Evolutionary conservation across 768 basidiomycete species (phyloP).

Genomic region (Suillus placidus): DNA sequence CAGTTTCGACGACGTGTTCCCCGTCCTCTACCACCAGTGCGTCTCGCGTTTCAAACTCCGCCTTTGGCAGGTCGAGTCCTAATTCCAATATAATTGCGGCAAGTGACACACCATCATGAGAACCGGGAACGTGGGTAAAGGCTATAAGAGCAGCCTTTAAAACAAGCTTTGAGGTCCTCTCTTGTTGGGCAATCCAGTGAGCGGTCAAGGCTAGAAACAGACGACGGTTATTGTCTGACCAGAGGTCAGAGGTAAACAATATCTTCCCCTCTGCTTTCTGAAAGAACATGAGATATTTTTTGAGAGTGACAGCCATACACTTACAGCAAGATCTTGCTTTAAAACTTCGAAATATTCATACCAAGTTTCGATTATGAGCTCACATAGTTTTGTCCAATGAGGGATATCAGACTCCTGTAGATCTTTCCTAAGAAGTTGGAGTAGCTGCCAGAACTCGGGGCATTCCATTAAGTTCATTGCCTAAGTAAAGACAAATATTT

Average conservation of each 20-base stretch:
- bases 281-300: not conserved
- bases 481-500: constrained; percentile 2
- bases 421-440: not conserved
- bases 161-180: not conserved
- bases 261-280: constrained; percentile 8
- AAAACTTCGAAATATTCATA: constrained; percentile 6
- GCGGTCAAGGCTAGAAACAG: constrained; percentile 36
- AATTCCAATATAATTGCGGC: no score
- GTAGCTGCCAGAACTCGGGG: not conserved
- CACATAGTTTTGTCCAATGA: constrained; percentile 6
- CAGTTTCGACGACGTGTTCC: no score
- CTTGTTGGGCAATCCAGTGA: constrained; percentile 27
- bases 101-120: constrained; percentile 13
- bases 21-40: no score
- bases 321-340: constrained; percentile 2
- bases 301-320: not conserved
- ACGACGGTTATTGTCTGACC: constrained; percentile 29
- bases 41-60: no score
- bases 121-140: constrained; percentile 17
- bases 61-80: no score
- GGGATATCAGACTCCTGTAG: constrained; percentile 16
- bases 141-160: constrained; percentile 15
- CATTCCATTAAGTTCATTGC: constrained; percentile 6
- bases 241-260: constrained; percentile 38
- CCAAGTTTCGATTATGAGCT: constrained; percentile 5